Evolutionary conservation across 805 yeast genomes (phyloP).

Genomic region (Schizosaccharomyces lindneri): DNA sequence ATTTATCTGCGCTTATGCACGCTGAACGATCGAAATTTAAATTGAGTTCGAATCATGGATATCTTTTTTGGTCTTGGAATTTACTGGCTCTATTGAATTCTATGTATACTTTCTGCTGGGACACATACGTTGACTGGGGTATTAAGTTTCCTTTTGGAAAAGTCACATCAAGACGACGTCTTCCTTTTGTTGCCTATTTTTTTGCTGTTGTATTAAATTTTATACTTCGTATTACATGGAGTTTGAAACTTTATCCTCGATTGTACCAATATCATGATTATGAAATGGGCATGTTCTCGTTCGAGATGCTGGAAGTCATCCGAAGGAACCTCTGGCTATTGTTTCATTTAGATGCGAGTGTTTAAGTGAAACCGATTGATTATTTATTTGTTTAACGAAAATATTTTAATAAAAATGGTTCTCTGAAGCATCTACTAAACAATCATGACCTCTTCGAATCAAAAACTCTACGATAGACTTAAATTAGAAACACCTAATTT

Average conservation of each 20-base stretch:
- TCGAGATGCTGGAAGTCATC: neutral
- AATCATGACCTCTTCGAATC: no score
- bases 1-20: conserved; percentile 13
- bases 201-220: conserved; percentile 36
- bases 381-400: neutral
- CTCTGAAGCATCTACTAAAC: no score
- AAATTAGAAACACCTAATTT: no score
- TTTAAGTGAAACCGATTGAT: neutral
- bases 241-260: conserved; percentile 25
- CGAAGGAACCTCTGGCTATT: conserved; percentile 44
- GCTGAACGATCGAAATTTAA: neutral
- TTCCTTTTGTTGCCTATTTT: conserved; percentile 21
- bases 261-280: conserved; percentile 11
- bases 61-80: conserved; percentile 11
- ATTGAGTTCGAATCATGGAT: neutral
- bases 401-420: no score
- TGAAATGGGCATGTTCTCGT: conserved; percentile 35
- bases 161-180: conserved; percentile 6
- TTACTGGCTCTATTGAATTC: conserved; percentile 37
- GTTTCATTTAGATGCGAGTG: conserved; percentile 36
- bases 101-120: conserved; percentile 68
- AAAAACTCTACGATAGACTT: no score
- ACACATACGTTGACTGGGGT: conserved; percentile 71
- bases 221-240: conserved; percentile 51
- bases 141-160: conserved; percentile 20